Evolutionary conservation across 106 monocot genomes (phyloP).

Genomic region (Apostasia ramifera): DNA sequence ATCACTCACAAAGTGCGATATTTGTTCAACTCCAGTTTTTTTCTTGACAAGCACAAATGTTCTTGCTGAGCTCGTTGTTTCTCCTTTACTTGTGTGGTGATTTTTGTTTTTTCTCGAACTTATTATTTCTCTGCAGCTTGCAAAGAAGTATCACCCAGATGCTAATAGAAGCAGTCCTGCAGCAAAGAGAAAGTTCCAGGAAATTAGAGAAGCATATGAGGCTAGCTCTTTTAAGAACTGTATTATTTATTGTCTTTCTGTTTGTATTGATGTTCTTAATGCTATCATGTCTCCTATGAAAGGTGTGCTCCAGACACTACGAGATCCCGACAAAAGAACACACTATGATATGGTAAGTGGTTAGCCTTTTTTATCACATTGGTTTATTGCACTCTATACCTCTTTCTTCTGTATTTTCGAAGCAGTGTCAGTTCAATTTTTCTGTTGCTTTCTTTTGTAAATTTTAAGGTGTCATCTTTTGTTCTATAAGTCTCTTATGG

Average conservation of each 20-base stretch:
- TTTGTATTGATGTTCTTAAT: constrained; percentile 3
- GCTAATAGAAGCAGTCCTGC: constrained; percentile 73
- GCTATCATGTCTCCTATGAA: constrained; percentile 12
- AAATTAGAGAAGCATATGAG: constrained; percentile 97
- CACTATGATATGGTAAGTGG: constrained; percentile 77
- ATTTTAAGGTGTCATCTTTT: not conserved
- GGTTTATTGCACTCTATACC: not conserved
- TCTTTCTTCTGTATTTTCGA: not conserved
- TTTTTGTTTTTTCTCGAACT: not conserved
- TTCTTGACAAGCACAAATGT: no score
- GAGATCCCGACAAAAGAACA: constrained; percentile 72
- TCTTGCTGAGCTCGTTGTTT: no score
- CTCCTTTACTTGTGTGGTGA: no score
- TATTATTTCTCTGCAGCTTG: constrained; percentile 50
- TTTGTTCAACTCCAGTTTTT: no score
- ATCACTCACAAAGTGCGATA: no score
- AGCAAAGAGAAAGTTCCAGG: constrained; percentile 90
- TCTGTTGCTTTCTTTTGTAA: not conserved
- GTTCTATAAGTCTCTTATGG: constrained; percentile 10
- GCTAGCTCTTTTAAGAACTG: constrained; percentile 28
- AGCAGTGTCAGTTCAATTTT: not conserved
- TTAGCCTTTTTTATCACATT: not conserved
- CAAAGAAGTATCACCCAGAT: constrained; percentile 97
- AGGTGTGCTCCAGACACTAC: constrained; percentile 55
- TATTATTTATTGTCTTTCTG: constrained; percentile 2